A percentile compares a stretch with the other conserved stretches of the same genome.
Evolutionary conservation across 768 basidiomycete species (phyloP).

Genomic region (Calocybe gangraenosa): DNA sequence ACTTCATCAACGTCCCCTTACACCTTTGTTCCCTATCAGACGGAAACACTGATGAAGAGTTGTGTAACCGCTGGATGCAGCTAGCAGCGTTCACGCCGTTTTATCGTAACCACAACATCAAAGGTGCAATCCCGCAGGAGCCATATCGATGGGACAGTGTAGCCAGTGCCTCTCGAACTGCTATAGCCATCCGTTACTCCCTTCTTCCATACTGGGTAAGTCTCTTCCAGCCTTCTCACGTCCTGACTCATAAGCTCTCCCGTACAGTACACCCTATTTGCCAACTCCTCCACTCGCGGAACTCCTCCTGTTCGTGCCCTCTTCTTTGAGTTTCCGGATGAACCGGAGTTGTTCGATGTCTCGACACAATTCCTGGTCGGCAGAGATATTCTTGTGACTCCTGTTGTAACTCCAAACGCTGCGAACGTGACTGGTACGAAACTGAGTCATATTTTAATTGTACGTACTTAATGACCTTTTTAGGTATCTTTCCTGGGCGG

Average conservation of each 20-base stretch:
- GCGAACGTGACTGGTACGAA: slow-evolving; percentile 57
- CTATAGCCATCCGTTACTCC: slow-evolving; percentile 67
- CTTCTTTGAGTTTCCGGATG: slow-evolving; percentile 75
- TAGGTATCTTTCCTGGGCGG: slow-evolving; percentile 64
- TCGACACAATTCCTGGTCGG: slow-evolving; percentile 75
- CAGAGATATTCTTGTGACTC: slow-evolving; percentile 67
- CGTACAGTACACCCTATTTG: slow-evolving; percentile 66
- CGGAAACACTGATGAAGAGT: slow-evolving; percentile 73
- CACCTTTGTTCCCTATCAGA: slow-evolving; percentile 20
- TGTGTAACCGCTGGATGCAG: slow-evolving; percentile 85
- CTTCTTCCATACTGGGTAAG: slow-evolving; percentile 78
- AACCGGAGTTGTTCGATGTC: slow-evolving; percentile 57
- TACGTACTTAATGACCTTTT: background rate
- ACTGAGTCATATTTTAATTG: background rate
- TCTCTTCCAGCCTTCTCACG: slow-evolving; percentile 5
- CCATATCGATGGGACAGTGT: slow-evolving; percentile 82
- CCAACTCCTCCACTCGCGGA: slow-evolving; percentile 58
- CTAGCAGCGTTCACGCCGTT: slow-evolving; percentile 81
- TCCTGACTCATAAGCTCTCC: background rate
- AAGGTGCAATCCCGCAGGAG: slow-evolving; percentile 69
- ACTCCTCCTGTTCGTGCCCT: slow-evolving; percentile 72
- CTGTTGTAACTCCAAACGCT: slow-evolving; percentile 66
- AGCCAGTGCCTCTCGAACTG: slow-evolving; percentile 65
- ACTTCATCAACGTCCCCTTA: slow-evolving; percentile 6
- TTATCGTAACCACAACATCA: slow-evolving; percentile 73